phyloP scores from a whole-genome alignment of 129 eudicot species.

The Tagetes patula region DNA sequence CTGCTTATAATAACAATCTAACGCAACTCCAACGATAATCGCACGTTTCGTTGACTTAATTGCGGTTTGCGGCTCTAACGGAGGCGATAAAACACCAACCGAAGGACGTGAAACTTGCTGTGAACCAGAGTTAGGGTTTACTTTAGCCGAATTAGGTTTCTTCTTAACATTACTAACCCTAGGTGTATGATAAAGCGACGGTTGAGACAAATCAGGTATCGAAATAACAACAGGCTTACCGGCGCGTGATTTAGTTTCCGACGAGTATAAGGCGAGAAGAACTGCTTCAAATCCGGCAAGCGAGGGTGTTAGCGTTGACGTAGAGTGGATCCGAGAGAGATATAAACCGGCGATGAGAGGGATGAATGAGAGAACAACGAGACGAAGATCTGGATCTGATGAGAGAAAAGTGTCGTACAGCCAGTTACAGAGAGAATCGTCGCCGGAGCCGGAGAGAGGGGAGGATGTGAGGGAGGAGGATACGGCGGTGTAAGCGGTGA shows the following conservation, averaged over 20 bases:
- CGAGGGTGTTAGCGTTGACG: constrained; percentile 31
- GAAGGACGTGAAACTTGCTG: constrained; percentile 13
- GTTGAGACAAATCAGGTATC: constrained; percentile 78
- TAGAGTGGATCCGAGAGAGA: constrained; percentile 60
- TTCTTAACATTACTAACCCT: constrained; percentile 33
- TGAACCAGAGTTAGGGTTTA: constrained; percentile 33
- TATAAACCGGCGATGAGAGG: constrained; percentile 62
- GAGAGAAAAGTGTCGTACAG: constrained; percentile 84
- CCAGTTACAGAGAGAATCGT: constrained; percentile 81
- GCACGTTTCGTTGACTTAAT: constrained; percentile 85
- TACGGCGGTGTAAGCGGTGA: constrained; percentile 62
- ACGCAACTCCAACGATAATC: constrained; percentile 65
- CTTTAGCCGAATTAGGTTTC: constrained; percentile 28
- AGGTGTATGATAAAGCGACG: constrained; percentile 82
- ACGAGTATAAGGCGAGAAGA: constrained; percentile 55
- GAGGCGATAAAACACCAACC: constrained; percentile 61
- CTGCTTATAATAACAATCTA: constrained; percentile 78
- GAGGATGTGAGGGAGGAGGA: constrained; percentile 53
- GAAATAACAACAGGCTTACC: constrained; percentile 62
- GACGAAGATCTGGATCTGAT: constrained; percentile 79
- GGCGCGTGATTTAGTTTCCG: constrained; percentile 69
- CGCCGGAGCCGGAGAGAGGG: constrained; percentile 67
- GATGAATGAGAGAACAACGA: constrained; percentile 72
- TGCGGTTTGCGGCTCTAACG: constrained; percentile 76
- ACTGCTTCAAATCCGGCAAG: constrained; percentile 92